Evolutionary conservation across 345 rosid genomes (phyloP), one percentile per base, ranked within the genome.

Genomic region (Pugionium cornutum): DNA sequence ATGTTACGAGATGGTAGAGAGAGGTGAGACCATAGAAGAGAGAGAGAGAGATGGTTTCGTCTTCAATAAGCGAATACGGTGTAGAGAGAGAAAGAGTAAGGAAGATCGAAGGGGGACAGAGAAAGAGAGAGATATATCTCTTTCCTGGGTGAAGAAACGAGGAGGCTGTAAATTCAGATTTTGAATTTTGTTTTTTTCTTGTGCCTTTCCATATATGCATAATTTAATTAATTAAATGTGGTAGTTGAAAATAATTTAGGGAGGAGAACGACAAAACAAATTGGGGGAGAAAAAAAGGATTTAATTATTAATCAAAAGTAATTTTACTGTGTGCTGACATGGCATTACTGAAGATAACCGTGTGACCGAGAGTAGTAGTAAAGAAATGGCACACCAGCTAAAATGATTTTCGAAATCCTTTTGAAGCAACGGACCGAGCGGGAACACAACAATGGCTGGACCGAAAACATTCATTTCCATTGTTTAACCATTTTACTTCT

Each of bases 61-160:
- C 89, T 77, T 75, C 86, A 82, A 79, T 56, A 87, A 81, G 95
- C 75, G 81, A 83, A 50, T 68, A 66, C 68, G 79, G 72, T 68
- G 83, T 83, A 76, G 85, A 67, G 73, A 77, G 70, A 75, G 71
- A 68, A 27, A 60, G 43, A 3, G 58, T 33, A 44, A 39, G 50
- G 10, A 55, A 55, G 40, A 4, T 58, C 27, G 64, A 58, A 48
- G 47, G 33, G 18, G 18, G 18, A 18, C 18, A 18, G 18, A 18
- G 18, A 18, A 18, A 18, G 41, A 37, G 32, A 18, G 51, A 44
- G 59, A 50, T 27, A 18, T 50, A 26, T 52, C 58, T 36, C 43
- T 61, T 40, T 70, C 62, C 32, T 64, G 49, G 53, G 59, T 57
- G 70, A 72, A 73, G 67, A 66, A 66, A 67, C 72, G 73, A 67